Percentiles rank a stretch among this genome's conserved stretches.
These are phyloP conservation scores for Thielaviopsis ethacetica DNA, from an alignment of 2,329 filamentous ascomycete species.

Conservation along the genomic window DNA sequence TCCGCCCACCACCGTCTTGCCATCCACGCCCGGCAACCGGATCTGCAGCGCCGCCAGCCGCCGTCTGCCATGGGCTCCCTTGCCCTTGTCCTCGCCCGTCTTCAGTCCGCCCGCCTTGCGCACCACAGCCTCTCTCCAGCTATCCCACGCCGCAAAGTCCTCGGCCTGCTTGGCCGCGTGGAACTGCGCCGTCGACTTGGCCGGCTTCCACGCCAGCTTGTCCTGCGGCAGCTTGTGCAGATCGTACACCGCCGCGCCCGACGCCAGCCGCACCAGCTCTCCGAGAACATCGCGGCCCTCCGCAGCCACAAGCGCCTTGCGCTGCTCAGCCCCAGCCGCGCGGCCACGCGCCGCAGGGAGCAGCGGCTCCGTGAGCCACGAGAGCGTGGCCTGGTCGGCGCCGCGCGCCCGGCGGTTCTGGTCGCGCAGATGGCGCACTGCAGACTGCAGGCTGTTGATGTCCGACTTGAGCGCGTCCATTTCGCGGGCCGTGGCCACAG, in stretches of 20 bases:
- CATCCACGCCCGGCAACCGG: conserved; percentile 28
- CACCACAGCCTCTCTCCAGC: conserved; percentile 39
- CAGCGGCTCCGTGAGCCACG: conserved; percentile 51
- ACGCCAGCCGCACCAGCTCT: conserved; percentile 47
- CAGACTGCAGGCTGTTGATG: conserved; percentile 45
- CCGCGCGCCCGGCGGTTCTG: conserved; percentile 48
- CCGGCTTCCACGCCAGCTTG: conserved; percentile 49
- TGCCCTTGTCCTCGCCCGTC: conserved; percentile 7
- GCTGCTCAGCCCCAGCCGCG: conserved; percentile 7
- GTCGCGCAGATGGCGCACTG: conserved; percentile 50
- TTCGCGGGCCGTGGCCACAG: conserved; percentile 54
- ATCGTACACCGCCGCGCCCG: conserved; percentile 40
- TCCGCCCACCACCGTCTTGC: conserved; percentile 25
- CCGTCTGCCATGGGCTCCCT: conserved; percentile 15
- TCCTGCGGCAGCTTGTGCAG: conserved; percentile 40
- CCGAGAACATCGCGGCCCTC: conserved; percentile 49
- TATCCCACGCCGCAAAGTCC: conserved; percentile 45
- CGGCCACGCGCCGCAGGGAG: conserved; percentile 17
- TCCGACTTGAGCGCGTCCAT: conserved; percentile 57
- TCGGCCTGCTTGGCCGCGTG: conserved; percentile 49
- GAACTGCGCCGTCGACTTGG: conserved; percentile 46
- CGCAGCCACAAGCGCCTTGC: conserved; percentile 32
- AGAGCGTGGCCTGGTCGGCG: conserved; percentile 35
- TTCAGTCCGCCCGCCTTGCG: conserved; percentile 32
- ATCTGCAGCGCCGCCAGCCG: conserved; percentile 34